These are phyloP conservation scores for Balakata baccata DNA, from an alignment of 345 rosid species.

Conservation along the genomic window DNA sequence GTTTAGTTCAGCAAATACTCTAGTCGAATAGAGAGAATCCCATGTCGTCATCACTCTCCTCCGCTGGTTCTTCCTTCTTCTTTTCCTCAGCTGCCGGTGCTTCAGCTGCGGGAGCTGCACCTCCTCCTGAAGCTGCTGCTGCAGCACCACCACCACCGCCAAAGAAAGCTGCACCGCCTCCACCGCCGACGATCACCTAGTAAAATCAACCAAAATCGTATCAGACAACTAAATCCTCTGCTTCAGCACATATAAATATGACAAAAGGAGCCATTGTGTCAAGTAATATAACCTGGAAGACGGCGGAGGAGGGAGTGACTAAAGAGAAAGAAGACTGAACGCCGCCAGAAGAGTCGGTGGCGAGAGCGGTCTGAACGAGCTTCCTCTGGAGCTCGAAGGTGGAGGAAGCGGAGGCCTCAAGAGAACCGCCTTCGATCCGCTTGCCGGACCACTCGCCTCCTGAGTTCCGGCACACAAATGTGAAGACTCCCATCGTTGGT, in stretches of 20 bases:
- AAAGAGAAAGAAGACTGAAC: constrained; percentile 79
- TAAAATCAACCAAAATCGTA: background rate
- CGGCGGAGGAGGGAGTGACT: constrained; percentile 67
- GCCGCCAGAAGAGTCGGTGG: constrained; percentile 64
- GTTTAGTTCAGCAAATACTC: background rate
- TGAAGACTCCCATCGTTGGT: constrained; percentile 36
- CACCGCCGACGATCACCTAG: constrained; percentile 27
- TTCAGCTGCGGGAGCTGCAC: constrained; percentile 13
- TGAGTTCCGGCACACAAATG: constrained; percentile 61
- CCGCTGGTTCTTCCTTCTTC: constrained; percentile 21
- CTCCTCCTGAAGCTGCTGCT: constrained; percentile 22
- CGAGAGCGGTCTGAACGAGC: constrained; percentile 64
- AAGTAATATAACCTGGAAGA: constrained; percentile 54
- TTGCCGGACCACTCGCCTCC: constrained; percentile 67
- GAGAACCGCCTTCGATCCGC: constrained; percentile 63
- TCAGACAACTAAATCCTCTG: background rate
- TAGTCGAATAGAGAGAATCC: constrained; percentile 24
- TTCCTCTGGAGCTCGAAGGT: constrained; percentile 68
- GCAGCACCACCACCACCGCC: constrained; percentile 19
- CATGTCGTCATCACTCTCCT: constrained; percentile 22
- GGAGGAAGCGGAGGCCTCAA: constrained; percentile 62
- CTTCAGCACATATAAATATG: background rate
- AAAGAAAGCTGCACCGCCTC: constrained; percentile 15
- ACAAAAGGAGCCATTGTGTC: background rate
- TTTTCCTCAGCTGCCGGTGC: constrained; percentile 22